These are phyloP conservation scores for Serendipita sp. DNA, from an alignment of 768 basidiomycete species.

Conservation along the genomic window DNA sequence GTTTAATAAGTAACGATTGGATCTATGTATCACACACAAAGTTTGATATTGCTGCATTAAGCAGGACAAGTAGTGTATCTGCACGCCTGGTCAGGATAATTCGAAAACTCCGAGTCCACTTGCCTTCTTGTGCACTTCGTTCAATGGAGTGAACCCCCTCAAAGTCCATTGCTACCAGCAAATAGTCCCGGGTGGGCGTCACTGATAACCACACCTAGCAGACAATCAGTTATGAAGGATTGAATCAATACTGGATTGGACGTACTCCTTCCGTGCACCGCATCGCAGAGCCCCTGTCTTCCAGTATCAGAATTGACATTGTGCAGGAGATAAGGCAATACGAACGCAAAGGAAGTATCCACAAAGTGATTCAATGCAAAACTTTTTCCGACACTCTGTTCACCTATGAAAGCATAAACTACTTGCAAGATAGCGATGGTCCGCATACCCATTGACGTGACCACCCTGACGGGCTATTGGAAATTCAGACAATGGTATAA, in stretches of 20 bases:
- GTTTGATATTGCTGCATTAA: slow-evolving; percentile 52
- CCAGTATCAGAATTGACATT: neutral
- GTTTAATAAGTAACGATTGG: neutral
- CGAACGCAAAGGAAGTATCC: slow-evolving; percentile 49
- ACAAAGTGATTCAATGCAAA: slow-evolving; percentile 43
- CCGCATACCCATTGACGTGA: slow-evolving; percentile 38
- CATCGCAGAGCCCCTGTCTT: slow-evolving; percentile 12
- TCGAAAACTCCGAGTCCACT: neutral
- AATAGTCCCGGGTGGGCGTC: slow-evolving; percentile 36
- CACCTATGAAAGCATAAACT: slow-evolving; percentile 21
- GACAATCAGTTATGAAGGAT: slow-evolving; percentile 13
- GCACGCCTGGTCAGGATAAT: neutral
- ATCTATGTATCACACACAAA: slow-evolving; percentile 23
- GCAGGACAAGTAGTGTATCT: slow-evolving; percentile 44
- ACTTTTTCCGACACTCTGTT: slow-evolving; percentile 50
- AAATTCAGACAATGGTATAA: neutral
- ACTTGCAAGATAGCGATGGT: neutral
- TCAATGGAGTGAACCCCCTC: slow-evolving; percentile 55
- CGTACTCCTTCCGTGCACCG: slow-evolving; percentile 12
- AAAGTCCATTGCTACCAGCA: slow-evolving; percentile 47
- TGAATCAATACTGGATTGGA: neutral
- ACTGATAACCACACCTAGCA: slow-evolving; percentile 53
- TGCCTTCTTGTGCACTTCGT: slow-evolving; percentile 38
- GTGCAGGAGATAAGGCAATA: slow-evolving; percentile 41
- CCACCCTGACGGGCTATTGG: slow-evolving; percentile 41